Evolutionary conservation across 2,329 filamentous ascomycete species (phyloP), one percentile per base, ranked within the genome.

Genomic region (Cyphellophora attinorum): DNA sequence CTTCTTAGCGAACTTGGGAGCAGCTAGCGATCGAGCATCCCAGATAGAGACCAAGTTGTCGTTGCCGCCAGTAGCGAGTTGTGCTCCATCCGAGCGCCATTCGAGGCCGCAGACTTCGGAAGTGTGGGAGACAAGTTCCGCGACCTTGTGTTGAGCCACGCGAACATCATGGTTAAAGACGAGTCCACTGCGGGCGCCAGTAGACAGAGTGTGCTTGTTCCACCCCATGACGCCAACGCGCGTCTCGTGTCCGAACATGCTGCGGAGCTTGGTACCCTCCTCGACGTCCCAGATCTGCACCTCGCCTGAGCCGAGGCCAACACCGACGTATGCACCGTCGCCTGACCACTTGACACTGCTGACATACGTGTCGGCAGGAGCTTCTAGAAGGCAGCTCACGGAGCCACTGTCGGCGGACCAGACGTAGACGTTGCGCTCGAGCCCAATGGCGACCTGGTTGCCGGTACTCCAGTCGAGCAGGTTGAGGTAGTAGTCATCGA

Each of bases 401-500:
- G 79, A 77, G 40, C 91, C 91, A 53, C 85, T 81, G 48, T 96
- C 91, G 11, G 91, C 91, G 21, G 91, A 96, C 91, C 91, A 98
- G 50, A 98, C 84, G 54, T 98, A 98, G 51, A 98, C 91, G 49
- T 81, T 93, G 48, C 89, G 86, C 68, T 96, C 91, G 10, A 98
- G 77, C 38, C 89, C 91, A 56, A 98, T 96, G 31, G 91, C 91
- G 35, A 98, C 89, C 62, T 98, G 91, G 69, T 98, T 98, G 41
- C 83, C 81, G 5, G 86, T 91, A 56, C 88, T 94, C 91, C 91
- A 98, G 67, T 98, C 91, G 16, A 98, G 77, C 25, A 98, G 73
- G 69, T 98, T 98, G 51, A 98, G 81, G 61, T 98, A 98, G 73
- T 96, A 98, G 66, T 98, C 91, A 53, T 98, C 91, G 42, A 96